Evolutionary conservation across 179 eudicot genomes (phyloP), one percentile per base, ranked within the genome.

Genomic region (Silene vulgaris): DNA sequence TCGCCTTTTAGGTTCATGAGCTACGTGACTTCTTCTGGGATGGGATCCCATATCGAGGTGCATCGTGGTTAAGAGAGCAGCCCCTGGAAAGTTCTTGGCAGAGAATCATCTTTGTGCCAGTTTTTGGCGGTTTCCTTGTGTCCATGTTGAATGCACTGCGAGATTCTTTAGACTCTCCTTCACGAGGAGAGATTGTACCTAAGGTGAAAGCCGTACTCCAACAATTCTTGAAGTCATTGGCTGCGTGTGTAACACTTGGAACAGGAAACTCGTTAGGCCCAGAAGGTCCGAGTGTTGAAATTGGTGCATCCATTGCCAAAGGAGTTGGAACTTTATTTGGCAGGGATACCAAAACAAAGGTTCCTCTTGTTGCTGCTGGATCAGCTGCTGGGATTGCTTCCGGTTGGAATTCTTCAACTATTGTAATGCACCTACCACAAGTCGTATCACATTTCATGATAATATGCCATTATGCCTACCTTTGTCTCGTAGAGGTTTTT

Each of bases 371-470:
- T 77, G 99, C 99, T 77, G 93, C 99, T 11, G 99, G 99, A 48
- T 92, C 97, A 56, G 99, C 97, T 83, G 99, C 99, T 54, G 99
- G 99, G 79, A 86, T 95, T 74, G 89, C 99, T 79, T 92, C 99
- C 76, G 99, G 99, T 95, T 84, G 77, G 88, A 77, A 77, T 54
- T 81, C 79, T 75, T 82, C 82, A 61, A 64, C 79, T 74, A 66
- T 81, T 68, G 79, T 79, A 74, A 72, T 82, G 76, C 78, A 73
- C 76, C 73, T 78, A 71, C 62, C 78, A 14, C 73, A 1, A 30
- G 21, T 72, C 21, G 29, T 52, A 6, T 62, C 57, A 8, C 66
- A 35, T 74, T 76, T 52, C 61, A 4, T 73, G 67, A 20, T 64
- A 40, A 21, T 43, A 19, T 80, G 59, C n/a, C n/a, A n/a, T n/a